A percentile compares a stretch with the other conserved stretches of the same genome.
phyloP scores from a whole-genome alignment of 306 rosid species.

The Carpinus viminea region DNA sequence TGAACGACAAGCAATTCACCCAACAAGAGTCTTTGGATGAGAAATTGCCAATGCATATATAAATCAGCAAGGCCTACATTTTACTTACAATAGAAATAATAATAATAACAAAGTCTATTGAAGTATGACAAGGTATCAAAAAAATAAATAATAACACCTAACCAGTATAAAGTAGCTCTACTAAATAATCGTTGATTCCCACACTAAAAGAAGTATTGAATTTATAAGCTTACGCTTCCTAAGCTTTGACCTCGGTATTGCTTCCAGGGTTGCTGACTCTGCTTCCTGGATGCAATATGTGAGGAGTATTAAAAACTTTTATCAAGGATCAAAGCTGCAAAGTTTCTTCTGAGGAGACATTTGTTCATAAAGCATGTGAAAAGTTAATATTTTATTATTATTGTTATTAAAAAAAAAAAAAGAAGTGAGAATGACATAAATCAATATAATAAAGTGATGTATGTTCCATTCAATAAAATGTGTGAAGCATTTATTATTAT shows the following conservation, averaged over 20 bases:
- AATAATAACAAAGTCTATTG: not conserved
- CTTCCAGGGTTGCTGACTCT: constrained; percentile 93
- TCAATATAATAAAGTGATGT: too few species aligned
- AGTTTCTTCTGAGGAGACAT: constrained; percentile 4
- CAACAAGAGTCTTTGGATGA: constrained; percentile 7
- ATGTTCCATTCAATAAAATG: too few species aligned
- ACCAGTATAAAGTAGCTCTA: not conserved
- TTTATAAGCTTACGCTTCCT: constrained; percentile 67
- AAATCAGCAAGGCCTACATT: not conserved
- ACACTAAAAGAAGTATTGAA: constrained; percentile 27
- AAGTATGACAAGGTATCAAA: not conserved
- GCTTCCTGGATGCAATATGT: constrained; percentile 65
- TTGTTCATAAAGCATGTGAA: too few species aligned
- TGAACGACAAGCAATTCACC: not conserved
- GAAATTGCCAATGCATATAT: not conserved
- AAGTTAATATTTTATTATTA: too few species aligned
- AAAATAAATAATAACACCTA: not conserved
- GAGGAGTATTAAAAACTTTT: not conserved
- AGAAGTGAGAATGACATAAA: too few species aligned
- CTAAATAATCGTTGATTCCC: not conserved
- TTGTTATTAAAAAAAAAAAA: too few species aligned
- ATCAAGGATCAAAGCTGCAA: constrained; percentile 1
- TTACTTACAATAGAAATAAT: not conserved
- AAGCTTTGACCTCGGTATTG: constrained; percentile 81
- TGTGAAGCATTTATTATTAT: too few species aligned